Evolutionary conservation across 805 yeast genomes (phyloP).

Genomic region (Myxozyma vanderwaltii): DNA sequence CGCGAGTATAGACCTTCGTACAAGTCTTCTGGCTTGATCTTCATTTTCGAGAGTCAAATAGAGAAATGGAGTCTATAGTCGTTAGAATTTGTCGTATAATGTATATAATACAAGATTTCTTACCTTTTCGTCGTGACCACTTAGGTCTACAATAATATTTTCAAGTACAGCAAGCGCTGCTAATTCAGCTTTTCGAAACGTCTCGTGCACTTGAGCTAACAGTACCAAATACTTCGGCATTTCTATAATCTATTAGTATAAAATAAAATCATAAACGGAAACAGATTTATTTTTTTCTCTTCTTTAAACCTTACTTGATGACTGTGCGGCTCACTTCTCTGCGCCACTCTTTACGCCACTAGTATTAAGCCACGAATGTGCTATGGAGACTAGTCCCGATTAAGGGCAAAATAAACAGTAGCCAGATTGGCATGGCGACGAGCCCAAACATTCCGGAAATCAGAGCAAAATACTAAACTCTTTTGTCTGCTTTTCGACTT

Average conservation of each 20-base stretch:
- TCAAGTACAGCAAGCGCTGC: constrained; percentile 76
- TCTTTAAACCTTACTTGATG: neutral
- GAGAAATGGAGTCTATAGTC: constrained; percentile 61
- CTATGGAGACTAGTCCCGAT: neutral
- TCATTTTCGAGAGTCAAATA: constrained; percentile 67
- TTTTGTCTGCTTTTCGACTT: constrained; percentile 1
- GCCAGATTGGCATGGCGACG: constrained; percentile 23
- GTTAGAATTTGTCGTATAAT: neutral
- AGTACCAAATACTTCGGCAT: constrained; percentile 69
- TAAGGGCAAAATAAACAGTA: constrained; percentile 5
- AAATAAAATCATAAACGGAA: neutral
- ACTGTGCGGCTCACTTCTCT: neutral
- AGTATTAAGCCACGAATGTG: neutral
- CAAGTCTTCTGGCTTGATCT: constrained; percentile 62
- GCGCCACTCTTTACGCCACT: neutral
- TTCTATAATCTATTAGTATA: neutral
- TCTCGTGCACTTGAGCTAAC: constrained; percentile 80
- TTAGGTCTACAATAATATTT: constrained; percentile 58
- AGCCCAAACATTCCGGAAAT: constrained; percentile 16
- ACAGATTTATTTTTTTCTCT: neutral
- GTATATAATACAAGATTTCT: neutral
- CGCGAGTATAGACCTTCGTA: constrained; percentile 68
- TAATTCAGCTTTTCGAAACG: constrained; percentile 78
- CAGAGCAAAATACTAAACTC: neutral
- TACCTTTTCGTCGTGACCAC: constrained; percentile 54